A percentile compares a stretch with the other conserved stretches of the same genome.
Evolutionary conservation across 179 eudicot genomes (phyloP).

Genomic region (Beta corolliflora): DNA sequence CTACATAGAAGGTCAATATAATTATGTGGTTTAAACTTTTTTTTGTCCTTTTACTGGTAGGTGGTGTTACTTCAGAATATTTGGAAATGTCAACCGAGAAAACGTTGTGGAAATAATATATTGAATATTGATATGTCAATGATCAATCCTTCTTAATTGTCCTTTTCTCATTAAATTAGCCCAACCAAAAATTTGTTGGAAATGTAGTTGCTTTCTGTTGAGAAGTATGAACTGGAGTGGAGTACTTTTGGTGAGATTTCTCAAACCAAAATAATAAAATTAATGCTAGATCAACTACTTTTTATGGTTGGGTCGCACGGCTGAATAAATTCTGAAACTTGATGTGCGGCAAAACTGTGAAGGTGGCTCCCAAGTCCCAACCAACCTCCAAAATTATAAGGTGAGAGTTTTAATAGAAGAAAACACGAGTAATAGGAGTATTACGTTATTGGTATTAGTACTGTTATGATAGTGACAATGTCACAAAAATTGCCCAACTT

Average conservation of each 20-base stretch:
- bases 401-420: neutral
- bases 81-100: no score
- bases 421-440: neutral
- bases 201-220: neutral
- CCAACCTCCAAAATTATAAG: neutral
- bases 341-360: neutral
- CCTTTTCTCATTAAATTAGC: neutral
- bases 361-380: conserved; percentile 6
- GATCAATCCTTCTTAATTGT: neutral
- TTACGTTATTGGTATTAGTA: neutral
- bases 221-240: conserved; percentile 6
- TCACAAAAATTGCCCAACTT: neutral
- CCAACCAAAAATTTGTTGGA: conserved; percentile 4
- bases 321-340: conserved; percentile 1
- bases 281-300: conserved; percentile 5
- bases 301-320: conserved; percentile 13
- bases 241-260: neutral
- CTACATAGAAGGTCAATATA: no score
- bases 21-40: no score
- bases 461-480: neutral
- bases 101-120: neutral
- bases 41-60: no score
- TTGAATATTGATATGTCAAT: neutral
- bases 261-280: neutral
- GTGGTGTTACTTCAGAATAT: no score